Evolutionary conservation across 1,284 basidiomycete genomes (phyloP).

Genomic region (Boletellus sp.): DNA sequence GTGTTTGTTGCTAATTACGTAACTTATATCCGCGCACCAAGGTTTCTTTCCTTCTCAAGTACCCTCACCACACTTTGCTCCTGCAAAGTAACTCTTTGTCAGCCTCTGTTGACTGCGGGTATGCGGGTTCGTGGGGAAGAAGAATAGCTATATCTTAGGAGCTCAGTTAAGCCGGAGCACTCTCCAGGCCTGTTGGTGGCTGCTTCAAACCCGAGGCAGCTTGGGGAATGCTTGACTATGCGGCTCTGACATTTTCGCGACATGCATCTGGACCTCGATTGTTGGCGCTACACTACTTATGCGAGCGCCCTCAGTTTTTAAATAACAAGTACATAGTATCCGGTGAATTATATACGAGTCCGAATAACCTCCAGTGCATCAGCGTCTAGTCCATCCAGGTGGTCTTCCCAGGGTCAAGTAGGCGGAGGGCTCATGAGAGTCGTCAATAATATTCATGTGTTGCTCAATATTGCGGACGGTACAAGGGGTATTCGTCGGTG

Average conservation of each 20-base stretch:
- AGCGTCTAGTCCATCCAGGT: too few relatives aligned
- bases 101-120: constrained; percentile 44
- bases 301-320: background rate
- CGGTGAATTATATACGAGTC: background rate
- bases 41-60: background rate
- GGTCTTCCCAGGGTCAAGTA: background rate
- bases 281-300: background rate
- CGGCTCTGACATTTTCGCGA: constrained; percentile 47
- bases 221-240: constrained; percentile 75
- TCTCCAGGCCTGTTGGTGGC: constrained; percentile 42
- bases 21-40: background rate
- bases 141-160: constrained; percentile 33
- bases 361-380: background rate
- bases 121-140: constrained; percentile 44
- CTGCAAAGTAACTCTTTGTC: constrained; percentile 43
- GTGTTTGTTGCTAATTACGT: constrained; percentile 12
- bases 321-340: background rate
- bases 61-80: constrained; percentile 40
- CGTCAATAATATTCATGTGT: background rate
- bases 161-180: constrained; percentile 81
- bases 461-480: constrained; percentile 21
- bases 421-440: background rate
- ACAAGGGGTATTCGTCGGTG: constrained; percentile 33
- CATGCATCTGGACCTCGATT: background rate
- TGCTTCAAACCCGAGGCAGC: constrained; percentile 41